A percentile compares a stretch with the other conserved stretches of the same genome.
These are phyloP conservation scores for Pseudocercospora eumusae DNA, from an alignment of 2,329 filamentous ascomycete species.

Conservation along the genomic window DNA sequence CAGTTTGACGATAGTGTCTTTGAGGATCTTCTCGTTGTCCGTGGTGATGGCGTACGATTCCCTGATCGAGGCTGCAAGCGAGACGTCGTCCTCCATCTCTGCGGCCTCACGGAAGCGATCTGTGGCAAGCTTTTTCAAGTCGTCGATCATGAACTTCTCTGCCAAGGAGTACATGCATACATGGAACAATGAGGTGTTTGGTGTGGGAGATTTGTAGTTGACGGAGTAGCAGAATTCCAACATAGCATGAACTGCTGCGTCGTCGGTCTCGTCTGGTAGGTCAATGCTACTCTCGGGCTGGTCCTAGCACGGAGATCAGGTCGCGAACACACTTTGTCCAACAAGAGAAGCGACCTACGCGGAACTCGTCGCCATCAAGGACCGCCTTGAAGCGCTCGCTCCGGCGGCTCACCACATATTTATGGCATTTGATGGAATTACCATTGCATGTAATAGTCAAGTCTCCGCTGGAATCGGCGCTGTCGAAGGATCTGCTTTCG, in stretches of 20 bases:
- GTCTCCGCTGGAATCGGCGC: not conserved
- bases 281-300: not conserved
- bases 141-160: not conserved
- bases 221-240: not conserved
- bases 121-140: not conserved
- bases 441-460: not conserved
- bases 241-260: not conserved
- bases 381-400: not conserved
- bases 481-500: not conserved
- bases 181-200: not conserved
- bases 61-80: not conserved
- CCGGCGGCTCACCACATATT: not conserved
- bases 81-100: not conserved
- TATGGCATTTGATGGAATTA: not conserved
- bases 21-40: not conserved
- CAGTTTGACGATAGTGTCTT: not conserved
- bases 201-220: not conserved
- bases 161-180: not conserved
- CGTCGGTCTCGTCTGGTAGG: not conserved
- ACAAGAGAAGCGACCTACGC: not conserved
- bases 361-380: not conserved
- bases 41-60: not conserved
- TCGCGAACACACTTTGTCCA: not conserved
- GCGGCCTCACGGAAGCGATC: not conserved
- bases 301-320: not conserved